These are phyloP conservation scores for Diaporthe amygdali DNA, from an alignment of 2,329 filamentous ascomycete genomes.

Conservation along the genomic window DNA sequence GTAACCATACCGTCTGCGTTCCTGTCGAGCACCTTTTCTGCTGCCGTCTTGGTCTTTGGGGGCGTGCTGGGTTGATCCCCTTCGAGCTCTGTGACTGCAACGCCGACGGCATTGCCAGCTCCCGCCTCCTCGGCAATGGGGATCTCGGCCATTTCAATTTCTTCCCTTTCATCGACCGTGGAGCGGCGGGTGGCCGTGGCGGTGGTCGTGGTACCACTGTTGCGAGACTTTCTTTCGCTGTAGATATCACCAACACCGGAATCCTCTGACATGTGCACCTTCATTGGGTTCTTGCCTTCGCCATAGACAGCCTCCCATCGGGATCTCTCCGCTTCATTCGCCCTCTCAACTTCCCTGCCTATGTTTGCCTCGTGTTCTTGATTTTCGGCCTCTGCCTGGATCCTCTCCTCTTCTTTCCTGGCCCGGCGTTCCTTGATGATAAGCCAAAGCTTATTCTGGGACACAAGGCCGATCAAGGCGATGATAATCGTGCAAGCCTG, in stretches of 20 bases:
- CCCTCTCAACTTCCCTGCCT: slow-evolving; percentile 69
- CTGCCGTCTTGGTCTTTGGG: slow-evolving; percentile 38
- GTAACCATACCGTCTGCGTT: slow-evolving; percentile 54
- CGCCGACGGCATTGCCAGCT: background rate
- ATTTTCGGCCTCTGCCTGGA: slow-evolving; percentile 57
- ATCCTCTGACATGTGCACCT: slow-evolving; percentile 45
- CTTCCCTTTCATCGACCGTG: slow-evolving; percentile 46
- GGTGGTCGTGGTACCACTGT: slow-evolving; percentile 41
- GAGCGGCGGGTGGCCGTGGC: slow-evolving; percentile 40
- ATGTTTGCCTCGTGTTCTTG: slow-evolving; percentile 72
- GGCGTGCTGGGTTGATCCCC: slow-evolving; percentile 23
- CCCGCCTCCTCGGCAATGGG: slow-evolving; percentile 35
- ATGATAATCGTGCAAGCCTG: slow-evolving; percentile 79
- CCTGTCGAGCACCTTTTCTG: slow-evolving; percentile 48
- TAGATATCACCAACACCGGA: slow-evolving; percentile 57
- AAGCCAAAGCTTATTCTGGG: slow-evolving; percentile 86
- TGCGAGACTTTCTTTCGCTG: slow-evolving; percentile 48
- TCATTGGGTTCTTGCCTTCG: slow-evolving; percentile 47
- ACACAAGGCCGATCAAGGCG: slow-evolving; percentile 76
- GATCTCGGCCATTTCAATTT: slow-evolving; percentile 62
- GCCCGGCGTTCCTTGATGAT: slow-evolving; percentile 70
- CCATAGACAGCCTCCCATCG: slow-evolving; percentile 84
- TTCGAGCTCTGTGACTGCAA: background rate
- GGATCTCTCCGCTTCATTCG: slow-evolving; percentile 64
- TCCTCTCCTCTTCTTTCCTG: slow-evolving; percentile 54